Conservation (phyloP, 176 grass and related monocot genomes). For the Olyra latifolia region DNA sequence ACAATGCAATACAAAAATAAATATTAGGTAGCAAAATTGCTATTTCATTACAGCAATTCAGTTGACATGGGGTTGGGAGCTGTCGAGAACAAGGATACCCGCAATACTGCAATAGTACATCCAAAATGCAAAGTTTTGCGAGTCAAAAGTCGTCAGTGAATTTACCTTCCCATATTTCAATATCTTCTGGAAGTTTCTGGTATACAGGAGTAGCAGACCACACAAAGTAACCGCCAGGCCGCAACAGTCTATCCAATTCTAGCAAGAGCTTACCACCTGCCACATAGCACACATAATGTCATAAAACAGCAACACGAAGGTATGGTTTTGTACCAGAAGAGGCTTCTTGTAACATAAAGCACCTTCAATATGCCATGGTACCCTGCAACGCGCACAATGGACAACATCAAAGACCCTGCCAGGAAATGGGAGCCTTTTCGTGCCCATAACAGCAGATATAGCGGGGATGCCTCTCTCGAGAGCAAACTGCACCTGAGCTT, state of each 20-base stretch:
- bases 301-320: constrained; percentile 7
- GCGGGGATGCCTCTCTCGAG: constrained; percentile 95
- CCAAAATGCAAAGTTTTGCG: not conserved
- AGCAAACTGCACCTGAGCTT: constrained; percentile 91
- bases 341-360: not conserved
- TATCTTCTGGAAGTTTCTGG: constrained; percentile 57
- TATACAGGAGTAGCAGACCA: not conserved
- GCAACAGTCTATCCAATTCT: not conserved
- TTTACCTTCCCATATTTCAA: constrained; percentile 79
- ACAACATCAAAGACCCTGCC: constrained; percentile 80
- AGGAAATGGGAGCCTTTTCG: constrained; percentile 84
- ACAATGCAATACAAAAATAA: constrained; percentile 18
- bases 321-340: not conserved
- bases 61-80: not conserved
- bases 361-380: constrained; percentile 98
- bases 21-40: not conserved
- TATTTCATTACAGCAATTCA: constrained; percentile 8
- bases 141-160: not conserved
- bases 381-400: constrained; percentile 85
- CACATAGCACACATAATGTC: constrained; percentile 32
- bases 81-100: not conserved
- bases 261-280: constrained; percentile 3
- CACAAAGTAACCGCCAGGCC: not conserved
- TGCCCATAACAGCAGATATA: constrained; percentile 93
- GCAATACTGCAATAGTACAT: not conserved